These are phyloP conservation scores for Tolypocladium tundrense DNA, from an alignment of 2,329 filamentous ascomycete species.

Conservation along the genomic window DNA sequence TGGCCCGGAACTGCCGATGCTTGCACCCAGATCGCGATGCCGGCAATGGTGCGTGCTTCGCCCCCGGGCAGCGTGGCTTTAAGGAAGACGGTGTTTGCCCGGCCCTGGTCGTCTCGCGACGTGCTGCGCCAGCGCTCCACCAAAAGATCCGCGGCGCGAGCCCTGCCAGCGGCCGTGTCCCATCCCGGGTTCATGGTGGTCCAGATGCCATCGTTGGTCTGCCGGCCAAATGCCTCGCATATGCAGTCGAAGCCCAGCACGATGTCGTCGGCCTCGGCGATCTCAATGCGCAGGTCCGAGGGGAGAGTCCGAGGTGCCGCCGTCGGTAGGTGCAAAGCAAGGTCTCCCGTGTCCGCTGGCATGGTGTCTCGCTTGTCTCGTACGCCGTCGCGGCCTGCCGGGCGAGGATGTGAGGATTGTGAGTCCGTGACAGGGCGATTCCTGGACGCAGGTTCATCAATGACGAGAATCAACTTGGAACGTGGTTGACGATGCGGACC, in stretches of 20 bases:
- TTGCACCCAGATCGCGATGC: conserved; percentile 46
- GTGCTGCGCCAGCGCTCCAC: conserved; percentile 27
- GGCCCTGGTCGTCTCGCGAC: conserved; percentile 30
- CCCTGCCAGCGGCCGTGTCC: conserved; percentile 36
- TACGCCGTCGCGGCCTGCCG: neutral
- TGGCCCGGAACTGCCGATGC: conserved; percentile 35
- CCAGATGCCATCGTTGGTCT: conserved; percentile 41
- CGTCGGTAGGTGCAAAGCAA: neutral
- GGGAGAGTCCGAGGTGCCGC: neutral
- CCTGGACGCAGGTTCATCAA: no score
- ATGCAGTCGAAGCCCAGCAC: conserved; percentile 12
- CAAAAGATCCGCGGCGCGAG: conserved; percentile 24
- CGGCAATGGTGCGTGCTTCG: conserved; percentile 28
- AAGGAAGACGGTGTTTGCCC: conserved; percentile 35
- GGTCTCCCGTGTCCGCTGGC: neutral
- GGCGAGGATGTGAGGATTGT: neutral
- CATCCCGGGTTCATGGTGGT: conserved; percentile 41
- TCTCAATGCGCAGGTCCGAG: neutral
- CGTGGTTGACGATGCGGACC: neutral
- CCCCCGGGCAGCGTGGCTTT: conserved; percentile 35
- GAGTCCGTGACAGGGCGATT: neutral
- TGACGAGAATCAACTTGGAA: neutral
- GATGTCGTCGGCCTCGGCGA: conserved; percentile 18
- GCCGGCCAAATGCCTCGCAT: conserved; percentile 33
- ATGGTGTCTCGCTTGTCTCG: neutral